Evolutionary conservation across 2,329 filamentous ascomycete genomes (phyloP), one percentile per base, ranked within the genome.

Genomic region (Magnaporthales sp.): DNA sequence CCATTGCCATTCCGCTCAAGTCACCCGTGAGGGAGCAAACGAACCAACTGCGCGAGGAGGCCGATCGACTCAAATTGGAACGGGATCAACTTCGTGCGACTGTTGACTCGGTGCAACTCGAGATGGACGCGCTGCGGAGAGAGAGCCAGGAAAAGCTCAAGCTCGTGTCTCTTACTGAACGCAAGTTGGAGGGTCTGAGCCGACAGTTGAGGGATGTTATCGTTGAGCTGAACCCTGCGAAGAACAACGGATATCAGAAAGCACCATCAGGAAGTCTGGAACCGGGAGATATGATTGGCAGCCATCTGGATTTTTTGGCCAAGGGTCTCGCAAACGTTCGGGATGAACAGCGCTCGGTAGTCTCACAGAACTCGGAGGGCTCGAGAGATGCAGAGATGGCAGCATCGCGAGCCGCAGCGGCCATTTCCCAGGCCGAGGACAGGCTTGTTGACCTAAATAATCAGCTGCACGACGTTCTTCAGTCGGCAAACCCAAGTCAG

Each of bases 301-400:
- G 74, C 54, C 89, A 93, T 72, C 76, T 95, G 24, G 86, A 89
- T 56, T 93, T 92, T 72, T 80, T 96, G 3, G 87, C 91, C 67
- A 84, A 85, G 71, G 86, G 86, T 1, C 77, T 95, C 32, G 79
- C 81, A 31, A 82, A 83, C 9, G 84, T 93, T 11, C 80, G 82
- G 51, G 80, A 84, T 19, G 86, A 87, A 70, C 84, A 88, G 71
- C 78, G 81, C 64, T 78, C 81, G 67, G 70, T 74, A 64, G 65
- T 68, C 2, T 63, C 67, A 4, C 65, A 72, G 29, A 67, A 68
- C 27, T 67, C 72, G 8, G 61, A 61, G 5, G 32, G n/a, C 11
- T 64, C 65, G 10, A 68, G 70, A 56, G 73, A 73, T 24, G 69
- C 70, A 8, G 72, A 74, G 46, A 62, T 68, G 24, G 71, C 70